These are phyloP conservation scores for Microdochium trichocladiopsis DNA, from an alignment of 2,329 filamentous ascomycete species.

Conservation along the genomic window DNA sequence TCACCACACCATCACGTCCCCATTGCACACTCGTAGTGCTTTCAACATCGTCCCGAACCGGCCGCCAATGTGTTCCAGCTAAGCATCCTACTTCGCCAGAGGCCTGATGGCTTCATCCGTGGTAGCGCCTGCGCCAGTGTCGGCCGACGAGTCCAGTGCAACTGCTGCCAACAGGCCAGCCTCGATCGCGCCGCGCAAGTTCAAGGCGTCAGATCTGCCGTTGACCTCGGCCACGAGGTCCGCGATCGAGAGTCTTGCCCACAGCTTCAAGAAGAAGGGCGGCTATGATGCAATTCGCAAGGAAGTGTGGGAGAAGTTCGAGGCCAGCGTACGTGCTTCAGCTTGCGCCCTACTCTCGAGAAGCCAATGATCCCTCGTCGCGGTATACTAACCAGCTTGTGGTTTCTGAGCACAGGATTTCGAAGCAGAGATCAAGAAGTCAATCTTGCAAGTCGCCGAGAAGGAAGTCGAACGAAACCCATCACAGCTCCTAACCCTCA, in stretches of 20 bases:
- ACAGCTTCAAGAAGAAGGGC: slow-evolving; percentile 80
- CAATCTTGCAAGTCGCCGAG: slow-evolving; percentile 63
- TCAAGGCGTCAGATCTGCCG: slow-evolving; percentile 70
- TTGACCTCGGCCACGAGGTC: slow-evolving; percentile 65
- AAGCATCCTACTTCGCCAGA: background rate
- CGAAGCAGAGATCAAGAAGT: slow-evolving; percentile 57
- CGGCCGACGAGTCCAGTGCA: background rate
- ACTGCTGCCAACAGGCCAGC: background rate
- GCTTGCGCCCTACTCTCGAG: background rate
- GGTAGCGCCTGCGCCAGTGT: background rate
- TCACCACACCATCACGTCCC: too few relatives aligned
- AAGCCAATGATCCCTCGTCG: slow-evolving; percentile 2
- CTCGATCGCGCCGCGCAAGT: slow-evolving; percentile 33
- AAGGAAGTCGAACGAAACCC: slow-evolving; percentile 71
- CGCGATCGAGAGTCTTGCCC: slow-evolving; percentile 68
- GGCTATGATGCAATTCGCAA: slow-evolving; percentile 75
- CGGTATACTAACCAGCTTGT: slow-evolving; percentile 3
- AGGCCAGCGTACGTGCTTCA: slow-evolving; percentile 50
- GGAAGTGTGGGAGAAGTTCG: slow-evolving; percentile 68
- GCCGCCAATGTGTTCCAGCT: background rate
- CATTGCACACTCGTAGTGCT: too few relatives aligned
- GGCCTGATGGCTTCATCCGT: background rate
- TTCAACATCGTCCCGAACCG: background rate
- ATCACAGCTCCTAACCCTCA: slow-evolving; percentile 62
- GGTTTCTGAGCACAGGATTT: slow-evolving; percentile 46